Evolutionary conservation across 2,329 filamentous ascomycete species (phyloP).

Genomic region (Bertia moriformis): DNA sequence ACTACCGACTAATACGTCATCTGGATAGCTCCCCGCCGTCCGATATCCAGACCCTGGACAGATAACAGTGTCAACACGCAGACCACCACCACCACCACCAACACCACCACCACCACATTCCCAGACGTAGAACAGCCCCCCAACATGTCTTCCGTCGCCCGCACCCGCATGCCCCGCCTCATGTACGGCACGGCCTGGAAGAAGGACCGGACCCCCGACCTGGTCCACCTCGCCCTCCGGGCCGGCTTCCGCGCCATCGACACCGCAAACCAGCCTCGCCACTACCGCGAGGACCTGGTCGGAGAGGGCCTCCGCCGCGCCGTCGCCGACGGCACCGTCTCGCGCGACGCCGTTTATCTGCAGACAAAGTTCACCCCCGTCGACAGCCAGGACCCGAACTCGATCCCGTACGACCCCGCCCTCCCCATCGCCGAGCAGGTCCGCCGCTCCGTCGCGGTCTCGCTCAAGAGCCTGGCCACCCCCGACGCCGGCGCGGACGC

Average conservation of each 20-base stretch:
- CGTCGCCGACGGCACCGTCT: conserved; percentile 41
- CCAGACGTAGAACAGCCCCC: too few relatives aligned
- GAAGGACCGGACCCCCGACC: conserved; percentile 46
- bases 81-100: conserved; percentile 2
- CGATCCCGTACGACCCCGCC: conserved; percentile 45
- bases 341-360: conserved; percentile 26
- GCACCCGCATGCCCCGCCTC: conserved; percentile 30
- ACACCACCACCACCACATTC: too few relatives aligned
- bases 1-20: too few relatives aligned
- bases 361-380: conserved; percentile 73
- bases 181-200: conserved; percentile 85
- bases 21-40: conserved; percentile 13
- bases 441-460: conserved; percentile 49
- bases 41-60: conserved; percentile 5
- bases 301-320: conserved; percentile 51
- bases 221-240: conserved; percentile 55
- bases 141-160: conserved; percentile 4
- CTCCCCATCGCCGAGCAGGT: conserved; percentile 50
- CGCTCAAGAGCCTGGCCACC: conserved; percentile 45
- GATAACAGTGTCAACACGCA: background rate
- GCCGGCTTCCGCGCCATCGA: conserved; percentile 62
- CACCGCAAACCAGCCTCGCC: conserved; percentile 63
- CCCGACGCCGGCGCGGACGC: conserved; percentile 10
- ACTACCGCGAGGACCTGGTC: conserved; percentile 62
- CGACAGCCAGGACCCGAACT: conserved; percentile 39